Evolutionary conservation across 2,329 filamentous ascomycete genomes (phyloP).

Genomic region (Plenodomus biglobosus): DNA sequence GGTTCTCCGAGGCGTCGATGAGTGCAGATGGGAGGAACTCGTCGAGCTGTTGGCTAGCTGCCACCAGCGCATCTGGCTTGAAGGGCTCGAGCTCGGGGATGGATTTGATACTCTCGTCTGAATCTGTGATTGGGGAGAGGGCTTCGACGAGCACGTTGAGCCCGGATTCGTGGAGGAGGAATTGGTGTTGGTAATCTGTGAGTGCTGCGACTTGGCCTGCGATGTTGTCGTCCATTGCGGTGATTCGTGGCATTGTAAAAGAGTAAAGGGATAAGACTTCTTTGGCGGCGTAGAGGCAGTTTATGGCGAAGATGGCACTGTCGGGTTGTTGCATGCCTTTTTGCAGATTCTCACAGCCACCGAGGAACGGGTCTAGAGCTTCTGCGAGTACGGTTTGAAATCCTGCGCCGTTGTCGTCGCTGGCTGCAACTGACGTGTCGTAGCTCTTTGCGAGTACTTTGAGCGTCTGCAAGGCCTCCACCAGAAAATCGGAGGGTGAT

Average conservation of each 20-base stretch:
- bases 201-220: conserved; percentile 60
- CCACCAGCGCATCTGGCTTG: conserved; percentile 61
- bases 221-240: conserved; percentile 60
- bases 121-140: conserved; percentile 51
- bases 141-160: conserved; percentile 65
- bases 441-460: conserved; percentile 80
- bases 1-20: conserved; percentile 84
- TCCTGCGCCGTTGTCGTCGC: conserved; percentile 61
- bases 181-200: conserved; percentile 67
- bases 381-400: conserved; percentile 77
- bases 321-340: conserved; percentile 61
- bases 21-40: conserved; percentile 89
- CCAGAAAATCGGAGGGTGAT: conserved; percentile 75
- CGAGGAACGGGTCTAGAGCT: conserved; percentile 82
- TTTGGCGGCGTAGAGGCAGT: conserved; percentile 66
- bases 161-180: conserved; percentile 75
- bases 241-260: conserved; percentile 62
- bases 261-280: conserved; percentile 60
- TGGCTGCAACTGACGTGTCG: conserved; percentile 70
- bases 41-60: conserved; percentile 76
- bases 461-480: conserved; percentile 77
- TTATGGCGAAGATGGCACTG: conserved; percentile 70
- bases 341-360: conserved; percentile 70
- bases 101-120: conserved; percentile 55
- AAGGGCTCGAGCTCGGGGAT: conserved; percentile 60